Conservation (phyloP, 2,329 filamentous ascomycete genomes). For the Lecanicillium sp. region DNA sequence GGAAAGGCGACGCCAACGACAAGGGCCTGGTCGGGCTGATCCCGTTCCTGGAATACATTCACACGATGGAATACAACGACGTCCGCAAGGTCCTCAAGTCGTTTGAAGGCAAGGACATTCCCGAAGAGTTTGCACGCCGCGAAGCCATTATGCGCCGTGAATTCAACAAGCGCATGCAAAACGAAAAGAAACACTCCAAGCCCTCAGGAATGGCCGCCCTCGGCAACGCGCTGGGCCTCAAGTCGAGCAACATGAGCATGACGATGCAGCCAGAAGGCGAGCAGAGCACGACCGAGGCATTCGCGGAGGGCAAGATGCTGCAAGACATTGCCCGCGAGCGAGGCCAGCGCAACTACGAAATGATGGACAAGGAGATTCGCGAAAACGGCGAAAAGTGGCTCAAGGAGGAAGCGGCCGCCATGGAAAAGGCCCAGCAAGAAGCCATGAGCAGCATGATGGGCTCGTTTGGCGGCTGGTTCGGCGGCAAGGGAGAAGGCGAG, state of each 20-base stretch:
- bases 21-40: conserved; percentile 82
- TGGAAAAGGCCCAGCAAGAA: conserved; percentile 85
- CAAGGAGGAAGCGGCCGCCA: conserved; percentile 80
- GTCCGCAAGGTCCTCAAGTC: conserved; percentile 80
- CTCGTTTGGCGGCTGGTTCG: conserved; percentile 42
- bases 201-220: conserved; percentile 60
- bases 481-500: conserved; percentile 13
- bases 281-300: conserved; percentile 62
- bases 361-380: conserved; percentile 81
- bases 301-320: conserved; percentile 92
- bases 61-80: conserved; percentile 85
- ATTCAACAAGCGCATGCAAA: conserved; percentile 64
- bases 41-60: conserved; percentile 94
- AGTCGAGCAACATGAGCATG: conserved; percentile 56
- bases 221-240: conserved; percentile 68
- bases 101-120: conserved; percentile 83
- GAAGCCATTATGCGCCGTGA: conserved; percentile 79
- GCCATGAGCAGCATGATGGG: conserved; percentile 88
- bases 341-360: conserved; percentile 82
- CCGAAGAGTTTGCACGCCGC: conserved; percentile 78
- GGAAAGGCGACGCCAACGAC: conserved; percentile 77
- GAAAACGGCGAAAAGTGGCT: conserved; percentile 94
- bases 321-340: conserved; percentile 90
- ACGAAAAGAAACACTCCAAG: conserved; percentile 51
- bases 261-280: conserved; percentile 57